Conservation (phyloP, 495 filamentous ascomycete genomes). For the Venustampulla echinocandica region DNA sequence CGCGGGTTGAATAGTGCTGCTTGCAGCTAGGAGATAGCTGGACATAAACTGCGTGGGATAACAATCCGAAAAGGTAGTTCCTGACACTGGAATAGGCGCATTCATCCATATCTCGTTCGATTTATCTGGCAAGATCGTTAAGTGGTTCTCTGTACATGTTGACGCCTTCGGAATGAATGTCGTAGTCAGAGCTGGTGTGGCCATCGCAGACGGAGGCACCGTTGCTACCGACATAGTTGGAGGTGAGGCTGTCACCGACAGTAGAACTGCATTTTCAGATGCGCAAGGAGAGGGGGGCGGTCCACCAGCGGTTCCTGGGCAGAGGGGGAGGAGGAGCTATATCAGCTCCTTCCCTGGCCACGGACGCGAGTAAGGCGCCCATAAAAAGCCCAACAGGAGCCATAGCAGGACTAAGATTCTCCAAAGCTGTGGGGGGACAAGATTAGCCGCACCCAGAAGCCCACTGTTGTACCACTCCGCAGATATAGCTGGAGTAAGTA, state of each 20-base stretch:
- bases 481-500: no score
- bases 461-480: no score
- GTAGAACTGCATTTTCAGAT: no score
- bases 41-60: slow-evolving; percentile 24
- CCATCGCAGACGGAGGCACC: background rate
- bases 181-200: slow-evolving; percentile 18
- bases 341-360: background rate
- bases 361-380: no score
- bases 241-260: no score
- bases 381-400: no score
- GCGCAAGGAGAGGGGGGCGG: no score
- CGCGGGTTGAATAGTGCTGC: slow-evolving; percentile 12
- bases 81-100: slow-evolving; percentile 20
- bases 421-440: no score
- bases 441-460: no score
- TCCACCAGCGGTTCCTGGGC: background rate
- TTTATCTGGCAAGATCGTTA: slow-evolving; percentile 19
- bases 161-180: slow-evolving; percentile 21
- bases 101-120: slow-evolving; percentile 22
- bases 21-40: slow-evolving; percentile 8
- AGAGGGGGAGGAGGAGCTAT: background rate
- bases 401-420: no score
- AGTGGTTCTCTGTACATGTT: slow-evolving; percentile 16
- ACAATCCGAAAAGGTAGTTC: slow-evolving; percentile 18
- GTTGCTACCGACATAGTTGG: background rate